Conservation (phyloP, 495 filamentous ascomycete genomes). For the Lichina pygmaea region DNA sequence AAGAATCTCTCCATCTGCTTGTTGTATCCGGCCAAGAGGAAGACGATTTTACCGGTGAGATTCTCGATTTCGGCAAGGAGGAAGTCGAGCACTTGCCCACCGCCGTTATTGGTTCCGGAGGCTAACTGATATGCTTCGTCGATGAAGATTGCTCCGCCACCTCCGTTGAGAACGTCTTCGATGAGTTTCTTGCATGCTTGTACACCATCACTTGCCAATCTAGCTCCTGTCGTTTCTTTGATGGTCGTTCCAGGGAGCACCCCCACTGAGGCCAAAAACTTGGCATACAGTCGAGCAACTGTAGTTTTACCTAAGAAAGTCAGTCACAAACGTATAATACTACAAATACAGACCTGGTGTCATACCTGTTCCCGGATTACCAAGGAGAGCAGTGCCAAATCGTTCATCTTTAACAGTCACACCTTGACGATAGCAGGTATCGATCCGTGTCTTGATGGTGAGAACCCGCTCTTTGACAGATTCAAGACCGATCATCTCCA, state of each 20-base stretch:
- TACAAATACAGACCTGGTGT: not conserved
- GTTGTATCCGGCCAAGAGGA: slow-evolving; percentile 54
- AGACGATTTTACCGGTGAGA: slow-evolving; percentile 41
- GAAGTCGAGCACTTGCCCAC: slow-evolving; percentile 40
- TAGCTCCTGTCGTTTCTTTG: slow-evolving; percentile 40
- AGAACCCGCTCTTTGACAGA: slow-evolving; percentile 38
- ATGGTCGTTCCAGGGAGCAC: slow-evolving; percentile 21
- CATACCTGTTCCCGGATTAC: slow-evolving; percentile 58
- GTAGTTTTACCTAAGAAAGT: slow-evolving; percentile 44
- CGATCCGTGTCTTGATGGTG: slow-evolving; percentile 37
- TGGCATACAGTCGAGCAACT: slow-evolving; percentile 49
- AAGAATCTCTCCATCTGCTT: slow-evolving; percentile 63
- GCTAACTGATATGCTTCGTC: slow-evolving; percentile 56
- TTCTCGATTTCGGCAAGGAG: slow-evolving; percentile 55
- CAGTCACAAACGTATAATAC: not conserved
- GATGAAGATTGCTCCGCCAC: slow-evolving; percentile 42
- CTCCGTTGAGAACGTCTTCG: slow-evolving; percentile 22
- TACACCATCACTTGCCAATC: slow-evolving; percentile 36
- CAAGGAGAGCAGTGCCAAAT: slow-evolving; percentile 35
- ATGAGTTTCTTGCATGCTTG: slow-evolving; percentile 26
- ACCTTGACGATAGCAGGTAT: slow-evolving; percentile 28
- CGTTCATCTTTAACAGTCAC: slow-evolving; percentile 28
- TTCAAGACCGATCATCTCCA: slow-evolving; percentile 49
- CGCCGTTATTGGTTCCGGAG: slow-evolving; percentile 15
- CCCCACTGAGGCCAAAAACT: slow-evolving; percentile 33